phyloP scores from a whole-genome alignment of 2,329 filamentous ascomycete genomes.

The Aspergillus unguis region DNA sequence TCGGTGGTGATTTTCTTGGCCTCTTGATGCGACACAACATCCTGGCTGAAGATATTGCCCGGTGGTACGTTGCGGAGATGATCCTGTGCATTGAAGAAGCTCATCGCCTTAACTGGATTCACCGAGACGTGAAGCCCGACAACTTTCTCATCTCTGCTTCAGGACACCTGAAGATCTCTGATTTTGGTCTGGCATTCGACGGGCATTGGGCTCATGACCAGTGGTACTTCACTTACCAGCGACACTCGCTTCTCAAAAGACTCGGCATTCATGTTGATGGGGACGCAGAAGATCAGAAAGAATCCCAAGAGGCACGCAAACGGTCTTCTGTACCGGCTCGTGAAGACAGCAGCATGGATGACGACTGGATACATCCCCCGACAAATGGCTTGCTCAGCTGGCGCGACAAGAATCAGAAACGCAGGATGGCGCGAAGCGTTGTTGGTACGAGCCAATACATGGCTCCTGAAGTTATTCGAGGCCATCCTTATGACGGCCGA shows the following conservation, averaged over 20 bases:
- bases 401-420: conserved; percentile 66
- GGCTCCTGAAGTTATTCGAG: conserved; percentile 87
- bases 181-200: conserved; percentile 93
- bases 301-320: conserved; percentile 40
- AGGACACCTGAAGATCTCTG: conserved; percentile 90
- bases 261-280: conserved; percentile 71
- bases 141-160: conserved; percentile 89
- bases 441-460: conserved; percentile 98
- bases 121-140: conserved; percentile 94
- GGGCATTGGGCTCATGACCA: conserved; percentile 93
- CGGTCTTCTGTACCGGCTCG: conserved; percentile 2
- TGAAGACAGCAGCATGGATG: conserved; percentile 26
- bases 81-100: conserved; percentile 90
- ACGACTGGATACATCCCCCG: conserved; percentile 23
- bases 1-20: conserved; percentile 89
- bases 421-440: conserved; percentile 74
- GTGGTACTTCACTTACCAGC: conserved; percentile 77
- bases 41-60: conserved; percentile 72
- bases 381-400: conserved; percentile 61
- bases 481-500: conserved; percentile 80
- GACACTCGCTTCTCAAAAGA: conserved; percentile 73
- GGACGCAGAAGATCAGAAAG: conserved; percentile 66
- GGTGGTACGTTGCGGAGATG: conserved; percentile 94
- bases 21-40: conserved; percentile 81
- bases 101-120: conserved; percentile 83